Conservation (phyloP, 2,329 filamentous ascomycete genomes). For the Boeremia lycopersici region DNA sequence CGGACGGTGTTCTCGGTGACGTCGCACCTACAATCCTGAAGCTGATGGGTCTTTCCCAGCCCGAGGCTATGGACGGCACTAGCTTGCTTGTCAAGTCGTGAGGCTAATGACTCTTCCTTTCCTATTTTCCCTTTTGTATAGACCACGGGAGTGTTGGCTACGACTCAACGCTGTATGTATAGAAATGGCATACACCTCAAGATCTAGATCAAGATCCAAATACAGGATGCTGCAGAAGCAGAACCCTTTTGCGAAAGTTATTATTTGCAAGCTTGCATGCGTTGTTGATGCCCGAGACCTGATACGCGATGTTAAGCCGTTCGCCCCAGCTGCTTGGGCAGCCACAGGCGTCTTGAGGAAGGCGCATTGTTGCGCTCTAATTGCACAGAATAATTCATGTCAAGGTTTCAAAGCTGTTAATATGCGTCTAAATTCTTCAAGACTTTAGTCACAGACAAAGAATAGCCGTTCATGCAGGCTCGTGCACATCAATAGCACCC, state of each 20-base stretch:
- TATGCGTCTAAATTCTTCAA: not conserved
- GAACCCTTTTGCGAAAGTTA: not conserved
- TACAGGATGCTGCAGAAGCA: not conserved
- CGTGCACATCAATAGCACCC: not conserved
- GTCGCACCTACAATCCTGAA: constrained; percentile 93
- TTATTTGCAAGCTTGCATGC: too few species aligned
- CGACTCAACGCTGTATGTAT: constrained; percentile 18
- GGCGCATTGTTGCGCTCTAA: too few species aligned
- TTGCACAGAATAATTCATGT: too few species aligned
- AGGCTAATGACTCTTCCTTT: not conserved
- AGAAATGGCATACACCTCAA: constrained; percentile 9
- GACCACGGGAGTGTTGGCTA: constrained; percentile 15
- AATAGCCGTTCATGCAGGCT: not conserved
- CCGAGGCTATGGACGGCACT: constrained; percentile 87
- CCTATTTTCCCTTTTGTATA: constrained; percentile 16
- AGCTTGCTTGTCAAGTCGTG: constrained; percentile 80
- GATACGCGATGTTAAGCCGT: not conserved
- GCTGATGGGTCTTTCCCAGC: constrained; percentile 88
- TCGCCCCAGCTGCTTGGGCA: not conserved
- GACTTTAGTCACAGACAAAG: not conserved
- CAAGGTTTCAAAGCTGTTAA: not conserved
- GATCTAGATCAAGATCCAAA: not conserved
- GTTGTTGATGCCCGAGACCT: too few species aligned
- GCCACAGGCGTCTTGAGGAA: not conserved
- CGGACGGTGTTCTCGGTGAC: constrained; percentile 89